Evolutionary conservation across 257 asterid species (phyloP), one percentile per base, ranked within the genome.

Genomic region (Dorcoceras hygrometricum): DNA sequence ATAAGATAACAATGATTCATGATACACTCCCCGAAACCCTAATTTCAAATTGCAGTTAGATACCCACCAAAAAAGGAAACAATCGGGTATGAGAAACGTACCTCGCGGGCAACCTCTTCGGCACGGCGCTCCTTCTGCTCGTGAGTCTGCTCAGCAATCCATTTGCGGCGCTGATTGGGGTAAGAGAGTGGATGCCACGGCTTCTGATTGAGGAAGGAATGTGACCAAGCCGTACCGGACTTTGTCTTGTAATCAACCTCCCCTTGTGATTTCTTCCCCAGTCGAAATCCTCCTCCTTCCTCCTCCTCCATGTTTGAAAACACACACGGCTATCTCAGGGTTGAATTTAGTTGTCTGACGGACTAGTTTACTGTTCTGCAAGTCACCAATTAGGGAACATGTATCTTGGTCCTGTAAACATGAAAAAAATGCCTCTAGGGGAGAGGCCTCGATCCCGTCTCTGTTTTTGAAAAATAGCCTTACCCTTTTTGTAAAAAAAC

Each of bases 141-240:
- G 71, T 88, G 83, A 54, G 96, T 88, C 74, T 94, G 99, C 72
- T 94, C 99, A 70, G 99, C 99, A 69, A 94, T 94, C 99, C 99
- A 88, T 66, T 94, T 94, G 67, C 99, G 97, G 73, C 99, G 97
- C 78, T 94, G 99, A 71, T 94, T 94, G 31, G 99, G 99, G 73
- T 94, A 94, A 64, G 99, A 94, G 54, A 94, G 97, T 39, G 99
- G 99, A 36, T 94, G 97, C 97, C 99, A 94, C 8, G 99, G 99
- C 80, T 94, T 94, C 89, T 94, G 99, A 75, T 94, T 94, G 62
- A 94, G 90, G 83, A 73, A 94, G 18, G 76, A 63, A 79, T 94
- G 99, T 36, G 99, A 94, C 99, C 99, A 94, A 2, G 99, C 99
- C 4, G 99, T 94, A 0, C 99, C 99, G 4, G 99, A 74, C 81